Evolutionary conservation across 257 asterid genomes (phyloP).

Genomic region (Penstemon davidsonii): DNA sequence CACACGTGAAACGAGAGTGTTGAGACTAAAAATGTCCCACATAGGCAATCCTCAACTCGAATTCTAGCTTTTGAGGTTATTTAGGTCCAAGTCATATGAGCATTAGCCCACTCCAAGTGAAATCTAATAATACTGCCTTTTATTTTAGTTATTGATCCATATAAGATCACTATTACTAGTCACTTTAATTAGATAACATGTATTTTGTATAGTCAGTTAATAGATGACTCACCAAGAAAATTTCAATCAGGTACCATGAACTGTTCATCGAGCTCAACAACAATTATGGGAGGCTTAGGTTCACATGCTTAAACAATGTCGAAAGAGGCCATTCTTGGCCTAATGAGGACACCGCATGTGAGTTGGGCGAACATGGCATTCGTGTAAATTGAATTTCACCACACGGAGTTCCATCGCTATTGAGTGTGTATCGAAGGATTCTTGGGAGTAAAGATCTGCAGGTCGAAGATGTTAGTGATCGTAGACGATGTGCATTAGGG

Average conservation of each 20-base stretch:
- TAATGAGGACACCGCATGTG: conserved; percentile 76
- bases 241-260: conserved; percentile 50
- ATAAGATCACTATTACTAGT: no score
- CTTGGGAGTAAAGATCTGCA: conserved; percentile 45
- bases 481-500: conserved; percentile 62
- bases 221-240: no score
- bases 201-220: no score
- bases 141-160: no score
- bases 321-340: conserved; percentile 68
- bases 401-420: conserved; percentile 75
- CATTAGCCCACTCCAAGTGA: no score
- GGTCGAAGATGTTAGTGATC: conserved; percentile 56
- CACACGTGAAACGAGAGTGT: no score
- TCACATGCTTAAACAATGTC: conserved; percentile 74
- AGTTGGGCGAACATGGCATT: conserved; percentile 68
- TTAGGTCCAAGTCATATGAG: no score
- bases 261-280: conserved; percentile 85
- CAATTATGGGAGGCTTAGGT: conserved; percentile 76
- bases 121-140: no score
- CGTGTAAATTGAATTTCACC: conserved; percentile 78
- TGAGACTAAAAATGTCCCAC: no score
- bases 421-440: conserved; percentile 46
- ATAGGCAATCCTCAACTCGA: no score
- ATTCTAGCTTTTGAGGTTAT: no score
- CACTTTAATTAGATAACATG: no score